Conservation (phyloP, 176 grass and related monocot species). For the Urochloa ruziziensis region DNA sequence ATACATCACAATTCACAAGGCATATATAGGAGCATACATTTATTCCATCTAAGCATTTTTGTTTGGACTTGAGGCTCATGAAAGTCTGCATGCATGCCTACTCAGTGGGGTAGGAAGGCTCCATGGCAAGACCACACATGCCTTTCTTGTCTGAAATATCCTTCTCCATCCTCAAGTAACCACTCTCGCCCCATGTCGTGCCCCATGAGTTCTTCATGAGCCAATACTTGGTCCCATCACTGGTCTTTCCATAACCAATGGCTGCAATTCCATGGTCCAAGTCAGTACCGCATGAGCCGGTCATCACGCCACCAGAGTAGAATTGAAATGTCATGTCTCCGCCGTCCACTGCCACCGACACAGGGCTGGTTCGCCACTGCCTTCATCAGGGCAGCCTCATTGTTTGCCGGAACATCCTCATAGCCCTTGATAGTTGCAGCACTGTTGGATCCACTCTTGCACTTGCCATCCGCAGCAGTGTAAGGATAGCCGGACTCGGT, state of each 20-base stretch:
- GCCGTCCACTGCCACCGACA: neutral
- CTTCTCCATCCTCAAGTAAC: constrained; percentile 17
- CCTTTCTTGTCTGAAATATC: neutral
- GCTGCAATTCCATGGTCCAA: constrained; percentile 5
- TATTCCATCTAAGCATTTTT: too few species aligned
- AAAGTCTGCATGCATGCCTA: too few species aligned
- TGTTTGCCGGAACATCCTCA: neutral
- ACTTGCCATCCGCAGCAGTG: neutral
- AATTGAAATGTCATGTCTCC: neutral
- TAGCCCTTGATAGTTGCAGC: constrained; percentile 4
- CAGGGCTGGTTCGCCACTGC: neutral
- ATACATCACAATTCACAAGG: too few species aligned
- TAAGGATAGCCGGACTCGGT: neutral
- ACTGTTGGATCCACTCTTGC: neutral
- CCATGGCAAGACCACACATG: constrained; percentile 2
- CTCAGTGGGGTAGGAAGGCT: constrained; percentile 2
- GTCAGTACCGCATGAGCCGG: neutral
- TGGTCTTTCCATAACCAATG: neutral
- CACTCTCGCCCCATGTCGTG: neutral
- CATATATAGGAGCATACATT: too few species aligned
- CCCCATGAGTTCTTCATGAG: constrained; percentile 37
- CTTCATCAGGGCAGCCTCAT: neutral
- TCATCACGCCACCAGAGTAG: constrained; percentile 15
- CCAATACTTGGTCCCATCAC: constrained; percentile 1
- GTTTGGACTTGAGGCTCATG: too few species aligned